Percentiles rank a stretch among this genome's conserved stretches.
Conservation (phyloP, 2,329 filamentous ascomycete genomes). For the Xylariomycetidae sp. region DNA sequence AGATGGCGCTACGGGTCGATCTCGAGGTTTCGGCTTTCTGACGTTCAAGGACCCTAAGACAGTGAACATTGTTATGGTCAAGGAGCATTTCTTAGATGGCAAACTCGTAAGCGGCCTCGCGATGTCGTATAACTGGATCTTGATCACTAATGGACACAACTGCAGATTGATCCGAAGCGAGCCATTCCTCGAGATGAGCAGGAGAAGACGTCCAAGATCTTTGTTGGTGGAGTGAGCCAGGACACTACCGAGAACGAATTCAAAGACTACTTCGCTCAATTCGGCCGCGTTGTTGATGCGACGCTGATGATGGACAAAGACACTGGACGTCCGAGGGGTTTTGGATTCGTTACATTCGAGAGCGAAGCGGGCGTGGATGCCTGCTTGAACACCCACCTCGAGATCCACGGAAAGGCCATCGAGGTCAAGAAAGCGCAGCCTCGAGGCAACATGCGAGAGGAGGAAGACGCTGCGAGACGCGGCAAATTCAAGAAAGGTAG, state of each 20-base stretch:
- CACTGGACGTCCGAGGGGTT: conserved; percentile 90
- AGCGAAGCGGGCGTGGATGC: conserved; percentile 91
- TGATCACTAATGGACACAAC: conserved; percentile 14
- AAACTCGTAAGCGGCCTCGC: conserved; percentile 72
- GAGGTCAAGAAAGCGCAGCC: conserved; percentile 98
- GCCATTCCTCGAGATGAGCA: conserved; percentile 97
- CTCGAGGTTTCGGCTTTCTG: conserved; percentile 92
- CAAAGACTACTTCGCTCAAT: conserved; percentile 93
- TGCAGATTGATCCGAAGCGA: conserved; percentile 91
- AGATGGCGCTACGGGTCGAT: conserved; percentile 87
- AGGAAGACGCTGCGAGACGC: conserved; percentile 66
- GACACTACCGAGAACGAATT: conserved; percentile 96
- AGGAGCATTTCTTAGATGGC: conserved; percentile 95
- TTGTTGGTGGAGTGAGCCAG: conserved; percentile 94
- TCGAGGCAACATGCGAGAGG: conserved; percentile 86
- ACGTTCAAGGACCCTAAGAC: conserved; percentile 98
- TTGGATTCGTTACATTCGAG: conserved; percentile 98
- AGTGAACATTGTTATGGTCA: conserved; percentile 99
- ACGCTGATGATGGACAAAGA: conserved; percentile 99
- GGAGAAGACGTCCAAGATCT: conserved; percentile 97
- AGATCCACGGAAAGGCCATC: conserved; percentile 92
- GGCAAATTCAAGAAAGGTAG: conserved; percentile 53
- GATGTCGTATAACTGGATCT: not conserved
- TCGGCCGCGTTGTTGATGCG: conserved; percentile 91
- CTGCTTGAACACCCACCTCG: conserved; percentile 75